A percentile compares a stretch with the other conserved stretches of the same genome.
Evolutionary conservation across 2,329 filamentous ascomycete species (phyloP).

Genomic region (Hypoxylon sp.): DNA sequence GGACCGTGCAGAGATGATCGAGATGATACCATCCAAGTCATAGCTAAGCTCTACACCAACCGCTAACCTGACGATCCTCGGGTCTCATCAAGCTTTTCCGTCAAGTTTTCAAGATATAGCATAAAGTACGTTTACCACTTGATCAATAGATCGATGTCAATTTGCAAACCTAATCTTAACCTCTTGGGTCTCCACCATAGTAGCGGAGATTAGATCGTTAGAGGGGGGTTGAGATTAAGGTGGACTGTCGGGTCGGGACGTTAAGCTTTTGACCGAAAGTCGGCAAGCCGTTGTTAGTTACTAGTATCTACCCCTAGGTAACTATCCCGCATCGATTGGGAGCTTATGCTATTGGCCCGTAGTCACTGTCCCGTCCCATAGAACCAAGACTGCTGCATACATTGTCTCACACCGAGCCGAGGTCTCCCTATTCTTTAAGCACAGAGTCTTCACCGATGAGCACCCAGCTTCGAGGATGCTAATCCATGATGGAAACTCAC

Average conservation of each 20-base stretch:
- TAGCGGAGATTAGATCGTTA: constrained; percentile 4
- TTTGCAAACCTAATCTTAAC: constrained; percentile 9
- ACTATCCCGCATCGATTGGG: constrained; percentile 2
- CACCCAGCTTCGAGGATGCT: background rate
- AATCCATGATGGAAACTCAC: background rate
- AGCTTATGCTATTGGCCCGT: background rate
- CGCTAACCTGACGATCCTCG: background rate
- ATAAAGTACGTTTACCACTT: background rate
- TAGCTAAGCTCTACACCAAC: background rate
- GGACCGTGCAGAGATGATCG: constrained; percentile 9
- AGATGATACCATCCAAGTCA: background rate
- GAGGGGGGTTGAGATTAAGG: constrained; percentile 17
- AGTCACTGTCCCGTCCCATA: background rate
- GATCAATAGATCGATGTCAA: constrained; percentile 5
- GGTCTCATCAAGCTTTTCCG: background rate
- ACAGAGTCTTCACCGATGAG: background rate
- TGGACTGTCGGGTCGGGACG: constrained; percentile 9
- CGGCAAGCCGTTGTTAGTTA: constrained; percentile 10
- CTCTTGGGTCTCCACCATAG: constrained; percentile 1
- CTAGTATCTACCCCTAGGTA: background rate
- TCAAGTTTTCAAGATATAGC: constrained; percentile 1
- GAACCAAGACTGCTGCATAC: background rate
- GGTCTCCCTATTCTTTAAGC: background rate
- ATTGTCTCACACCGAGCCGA: constrained; percentile 9
- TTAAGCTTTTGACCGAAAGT: constrained; percentile 3